Percentiles rank a stretch among this genome's conserved stretches.
These are phyloP conservation scores for Rubroshorea leprosula DNA, from an alignment of 345 rosid species.

Conservation along the genomic window DNA sequence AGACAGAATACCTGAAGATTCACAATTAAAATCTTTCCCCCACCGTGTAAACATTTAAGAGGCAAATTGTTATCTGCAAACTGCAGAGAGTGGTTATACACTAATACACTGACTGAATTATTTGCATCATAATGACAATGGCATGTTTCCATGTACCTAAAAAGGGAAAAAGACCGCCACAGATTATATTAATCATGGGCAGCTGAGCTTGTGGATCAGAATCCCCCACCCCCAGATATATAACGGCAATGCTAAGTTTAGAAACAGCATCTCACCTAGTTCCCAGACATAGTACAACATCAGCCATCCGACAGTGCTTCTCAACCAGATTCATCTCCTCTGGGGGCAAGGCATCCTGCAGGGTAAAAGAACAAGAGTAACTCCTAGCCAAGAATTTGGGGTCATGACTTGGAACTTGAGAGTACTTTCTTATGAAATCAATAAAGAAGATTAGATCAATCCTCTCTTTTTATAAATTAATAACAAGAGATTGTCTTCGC, in stretches of 20 bases:
- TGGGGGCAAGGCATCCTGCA: conserved; percentile 85
- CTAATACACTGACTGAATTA: background rate
- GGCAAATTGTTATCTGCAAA: conserved; percentile 99
- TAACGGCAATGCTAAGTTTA: background rate
- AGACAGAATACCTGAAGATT: conserved; percentile 73
- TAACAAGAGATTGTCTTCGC: background rate
- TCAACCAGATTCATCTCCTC: conserved; percentile 87
- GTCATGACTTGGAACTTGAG: background rate
- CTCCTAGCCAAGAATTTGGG: background rate
- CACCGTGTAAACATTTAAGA: conserved; percentile 78
- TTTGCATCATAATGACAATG: too few species aligned
- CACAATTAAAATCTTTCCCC: conserved; percentile 88
- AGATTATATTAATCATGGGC: too few species aligned
- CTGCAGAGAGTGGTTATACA: conserved; percentile 37
- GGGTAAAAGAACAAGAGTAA: conserved; percentile 7
- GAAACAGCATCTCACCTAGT: conserved; percentile 53
- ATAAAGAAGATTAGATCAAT: too few species aligned
- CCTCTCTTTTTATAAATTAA: too few species aligned
- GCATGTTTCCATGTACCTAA: too few species aligned
- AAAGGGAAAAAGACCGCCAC: too few species aligned
- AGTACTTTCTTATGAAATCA: too few species aligned
- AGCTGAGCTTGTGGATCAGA: too few species aligned
- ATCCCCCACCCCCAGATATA: too few species aligned
- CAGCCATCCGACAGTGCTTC: conserved; percentile 84
- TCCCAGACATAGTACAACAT: conserved; percentile 87